These are phyloP conservation scores for Suhomyces sp. DNA, from an alignment of 805 yeast species.

Conservation along the genomic window DNA sequence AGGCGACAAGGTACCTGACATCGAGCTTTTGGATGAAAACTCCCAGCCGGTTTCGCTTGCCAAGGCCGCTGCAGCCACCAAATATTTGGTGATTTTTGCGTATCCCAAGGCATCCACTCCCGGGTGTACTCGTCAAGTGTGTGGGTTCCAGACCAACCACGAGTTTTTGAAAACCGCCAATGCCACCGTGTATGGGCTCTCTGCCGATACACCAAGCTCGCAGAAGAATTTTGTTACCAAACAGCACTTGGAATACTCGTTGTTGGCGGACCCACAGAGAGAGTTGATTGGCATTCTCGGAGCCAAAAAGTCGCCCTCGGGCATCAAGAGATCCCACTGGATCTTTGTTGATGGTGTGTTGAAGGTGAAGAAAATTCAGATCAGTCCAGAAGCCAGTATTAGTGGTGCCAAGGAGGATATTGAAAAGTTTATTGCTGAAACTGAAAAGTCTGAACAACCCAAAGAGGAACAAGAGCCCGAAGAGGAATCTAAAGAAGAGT, in stretches of 20 bases:
- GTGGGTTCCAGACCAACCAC: conserved; percentile 75
- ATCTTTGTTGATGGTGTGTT: conserved; percentile 77
- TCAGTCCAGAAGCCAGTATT: conserved; percentile 53
- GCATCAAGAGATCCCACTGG: conserved; percentile 90
- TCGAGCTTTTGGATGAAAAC: conserved; percentile 65
- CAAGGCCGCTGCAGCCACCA: conserved; percentile 29
- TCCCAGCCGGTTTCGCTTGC: conserved; percentile 47
- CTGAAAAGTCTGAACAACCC: conserved; percentile 3
- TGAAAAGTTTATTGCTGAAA: conserved; percentile 35
- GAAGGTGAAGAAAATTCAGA: conserved; percentile 47
- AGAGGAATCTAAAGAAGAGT: conserved; percentile 2
- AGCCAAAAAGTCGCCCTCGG: conserved; percentile 75
- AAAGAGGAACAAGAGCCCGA: conserved; percentile 2
- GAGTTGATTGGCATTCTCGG: conserved; percentile 72
- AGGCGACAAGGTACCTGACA: conserved; percentile 67
- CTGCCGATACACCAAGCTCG: conserved; percentile 76
- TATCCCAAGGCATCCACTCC: conserved; percentile 94
- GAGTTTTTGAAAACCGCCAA: conserved; percentile 47
- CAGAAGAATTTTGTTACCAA: conserved; percentile 75
- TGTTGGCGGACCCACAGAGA: conserved; percentile 73
- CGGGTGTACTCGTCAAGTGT: conserved; percentile 94
- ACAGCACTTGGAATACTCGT: conserved; percentile 67
- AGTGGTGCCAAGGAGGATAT: conserved; percentile 58
- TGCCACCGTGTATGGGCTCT: conserved; percentile 71
- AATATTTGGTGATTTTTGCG: conserved; percentile 48